A percentile compares a stretch with the other conserved stretches of the same genome.
These are phyloP conservation scores for Noccaea caerulescens DNA, from an alignment of 345 rosid genomes.

Conservation along the genomic window DNA sequence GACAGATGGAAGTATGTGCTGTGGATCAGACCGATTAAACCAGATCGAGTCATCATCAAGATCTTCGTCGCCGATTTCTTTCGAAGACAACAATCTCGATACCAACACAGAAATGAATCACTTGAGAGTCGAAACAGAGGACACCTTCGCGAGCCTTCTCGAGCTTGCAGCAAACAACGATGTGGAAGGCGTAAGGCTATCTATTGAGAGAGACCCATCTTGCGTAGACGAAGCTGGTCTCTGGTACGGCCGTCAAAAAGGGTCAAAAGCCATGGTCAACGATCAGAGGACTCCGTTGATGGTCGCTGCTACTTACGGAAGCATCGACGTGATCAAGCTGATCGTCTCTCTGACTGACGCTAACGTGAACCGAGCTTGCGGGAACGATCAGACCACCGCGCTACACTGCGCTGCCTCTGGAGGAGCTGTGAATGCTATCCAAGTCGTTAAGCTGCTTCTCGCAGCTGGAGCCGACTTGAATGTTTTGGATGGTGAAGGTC, in stretches of 20 bases:
- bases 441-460: conserved; percentile 75
- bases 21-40: conserved; percentile 56
- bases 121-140: conserved; percentile 77
- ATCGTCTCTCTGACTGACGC: conserved; percentile 72
- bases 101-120: conserved; percentile 65
- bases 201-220: conserved; percentile 64
- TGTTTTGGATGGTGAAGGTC: conserved; percentile 61
- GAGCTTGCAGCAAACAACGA: conserved; percentile 96
- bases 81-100: conserved; percentile 46
- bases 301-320: conserved; percentile 94
- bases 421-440: conserved; percentile 77
- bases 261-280: conserved; percentile 81
- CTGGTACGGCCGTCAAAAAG: conserved; percentile 92
- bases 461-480: conserved; percentile 83
- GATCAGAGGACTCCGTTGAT: conserved; percentile 83
- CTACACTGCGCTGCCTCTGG: conserved; percentile 96
- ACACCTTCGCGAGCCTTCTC: conserved; percentile 80
- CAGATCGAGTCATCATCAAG: conserved; percentile 29
- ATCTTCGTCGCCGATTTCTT: conserved; percentile 34
- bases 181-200: conserved; percentile 59
- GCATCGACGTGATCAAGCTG: conserved; percentile 69
- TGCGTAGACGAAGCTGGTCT: conserved; percentile 74
- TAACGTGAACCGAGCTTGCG: conserved; percentile 73
- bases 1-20: conserved; percentile 60
- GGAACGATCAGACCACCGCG: conserved; percentile 75